These are phyloP conservation scores for Articulospora tetracladia DNA, from an alignment of 495 filamentous ascomycete genomes.

Conservation along the genomic window DNA sequence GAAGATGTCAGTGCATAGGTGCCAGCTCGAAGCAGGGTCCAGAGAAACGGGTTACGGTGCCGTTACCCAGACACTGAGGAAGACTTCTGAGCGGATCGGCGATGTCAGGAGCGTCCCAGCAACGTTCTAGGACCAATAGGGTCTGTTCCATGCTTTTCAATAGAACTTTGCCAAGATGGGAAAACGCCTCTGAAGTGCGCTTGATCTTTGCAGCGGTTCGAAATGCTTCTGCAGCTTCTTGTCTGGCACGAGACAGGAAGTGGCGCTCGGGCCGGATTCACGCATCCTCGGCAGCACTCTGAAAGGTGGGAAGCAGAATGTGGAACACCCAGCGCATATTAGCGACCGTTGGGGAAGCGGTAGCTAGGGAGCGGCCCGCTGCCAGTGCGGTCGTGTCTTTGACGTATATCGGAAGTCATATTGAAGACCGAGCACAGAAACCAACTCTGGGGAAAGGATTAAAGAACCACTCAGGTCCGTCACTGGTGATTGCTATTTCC, in stretches of 20 bases:
- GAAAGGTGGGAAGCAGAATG: background rate
- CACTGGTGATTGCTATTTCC: background rate
- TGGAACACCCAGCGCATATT: background rate
- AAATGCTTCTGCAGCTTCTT: background rate
- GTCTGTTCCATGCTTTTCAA: background rate
- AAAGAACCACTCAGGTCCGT: background rate
- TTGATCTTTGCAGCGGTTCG: background rate
- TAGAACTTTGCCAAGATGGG: background rate
- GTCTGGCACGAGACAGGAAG: background rate
- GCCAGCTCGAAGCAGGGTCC: background rate
- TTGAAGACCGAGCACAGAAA: background rate
- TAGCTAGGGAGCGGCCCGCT: background rate
- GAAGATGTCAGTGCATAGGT: background rate
- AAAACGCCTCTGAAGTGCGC: background rate
- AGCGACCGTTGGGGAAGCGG: background rate
- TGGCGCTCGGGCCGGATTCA: background rate
- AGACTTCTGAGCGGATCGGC: background rate
- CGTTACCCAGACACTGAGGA: background rate
- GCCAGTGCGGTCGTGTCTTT: background rate
- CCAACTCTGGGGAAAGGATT: background rate
- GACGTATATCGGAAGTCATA: background rate
- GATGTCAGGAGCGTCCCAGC: no score
- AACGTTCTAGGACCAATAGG: background rate
- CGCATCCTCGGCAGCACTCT: background rate
- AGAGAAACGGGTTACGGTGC: background rate